Percentiles rank a stretch among this genome's conserved stretches.
These are phyloP conservation scores for Debaryomyces udenii DNA, from an alignment of 1,139 yeast genomes.

Conservation along the genomic window DNA sequence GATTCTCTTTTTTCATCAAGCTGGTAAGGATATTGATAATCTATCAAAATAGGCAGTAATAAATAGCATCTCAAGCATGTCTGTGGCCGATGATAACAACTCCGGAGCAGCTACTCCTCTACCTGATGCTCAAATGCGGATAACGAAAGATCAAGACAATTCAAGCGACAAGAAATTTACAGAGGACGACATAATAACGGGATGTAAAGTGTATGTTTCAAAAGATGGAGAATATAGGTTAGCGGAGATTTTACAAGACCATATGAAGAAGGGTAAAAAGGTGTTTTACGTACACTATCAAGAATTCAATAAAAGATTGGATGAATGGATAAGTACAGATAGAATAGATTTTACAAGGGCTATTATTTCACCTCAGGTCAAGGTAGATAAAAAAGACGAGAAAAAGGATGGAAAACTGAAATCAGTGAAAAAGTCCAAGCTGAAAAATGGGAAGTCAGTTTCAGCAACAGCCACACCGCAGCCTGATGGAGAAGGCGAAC, in stretches of 20 bases:
- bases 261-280: slow-evolving; percentile 71
- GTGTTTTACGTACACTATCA: slow-evolving; percentile 92
- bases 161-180: slow-evolving; percentile 25
- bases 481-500: slow-evolving; percentile 22
- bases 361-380: slow-evolving; percentile 71
- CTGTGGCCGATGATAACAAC: slow-evolving; percentile 11
- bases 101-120: slow-evolving; percentile 14
- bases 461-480: slow-evolving; percentile 26
- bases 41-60: neutral
- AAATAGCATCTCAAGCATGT: slow-evolving; percentile 8
- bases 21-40: neutral
- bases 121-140: slow-evolving; percentile 16
- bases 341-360: slow-evolving; percentile 72
- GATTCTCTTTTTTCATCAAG: slow-evolving; percentile 1
- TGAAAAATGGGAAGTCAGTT: slow-evolving; percentile 23
- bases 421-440: slow-evolving; percentile 28
- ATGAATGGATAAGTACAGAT: slow-evolving; percentile 84
- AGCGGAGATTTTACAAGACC: slow-evolving; percentile 85
- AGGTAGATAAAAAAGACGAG: slow-evolving; percentile 50
- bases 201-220: slow-evolving; percentile 78
- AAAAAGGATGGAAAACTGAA: slow-evolving; percentile 24
- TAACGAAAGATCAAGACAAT: slow-evolving; percentile 16
- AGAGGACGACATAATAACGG: slow-evolving; percentile 58
- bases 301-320: slow-evolving; percentile 86
- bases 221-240: slow-evolving; percentile 79